These are phyloP conservation scores for Hepatocystis sp. DNA, from an alignment of 169 alveolate genomes.

Conservation along the genomic window DNA sequence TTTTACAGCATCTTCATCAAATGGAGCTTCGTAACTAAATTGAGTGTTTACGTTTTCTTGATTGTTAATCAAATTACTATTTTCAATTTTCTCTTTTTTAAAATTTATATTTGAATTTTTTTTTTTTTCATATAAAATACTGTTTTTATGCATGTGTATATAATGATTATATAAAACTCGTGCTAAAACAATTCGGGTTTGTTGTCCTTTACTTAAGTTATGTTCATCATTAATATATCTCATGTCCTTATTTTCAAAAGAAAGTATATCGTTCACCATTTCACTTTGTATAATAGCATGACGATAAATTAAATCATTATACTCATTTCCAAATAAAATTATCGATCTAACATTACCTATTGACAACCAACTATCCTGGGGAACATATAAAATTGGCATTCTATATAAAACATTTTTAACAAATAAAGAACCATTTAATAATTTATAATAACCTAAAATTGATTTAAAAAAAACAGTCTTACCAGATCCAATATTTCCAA, in stretches of 20 bases:
- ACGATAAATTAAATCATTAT: constrained; percentile 74
- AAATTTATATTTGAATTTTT: background rate
- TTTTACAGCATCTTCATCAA: background rate
- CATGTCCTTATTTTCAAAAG: constrained; percentile 85
- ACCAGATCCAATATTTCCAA: constrained; percentile 94
- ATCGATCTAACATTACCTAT: constrained; percentile 86
- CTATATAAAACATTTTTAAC: constrained; percentile 44
- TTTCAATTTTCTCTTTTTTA: background rate
- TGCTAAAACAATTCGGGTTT: constrained; percentile 93
- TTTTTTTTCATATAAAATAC: background rate
- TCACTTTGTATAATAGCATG: constrained; percentile 78
- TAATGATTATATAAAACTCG: constrained; percentile 89
- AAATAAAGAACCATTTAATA: constrained; percentile 21
- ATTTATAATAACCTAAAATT: constrained; percentile 78
- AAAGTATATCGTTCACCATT: constrained; percentile 78
- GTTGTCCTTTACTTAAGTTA: constrained; percentile 93
- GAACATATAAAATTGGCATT: constrained; percentile 84
- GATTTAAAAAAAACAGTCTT: constrained; percentile 89
- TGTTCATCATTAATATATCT: constrained; percentile 84
- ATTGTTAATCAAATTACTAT: constrained; percentile 52
- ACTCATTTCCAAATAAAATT: constrained; percentile 84
- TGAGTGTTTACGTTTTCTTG: background rate
- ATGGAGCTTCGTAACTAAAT: background rate
- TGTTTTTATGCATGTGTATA: constrained; percentile 18
- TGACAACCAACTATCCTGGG: constrained; percentile 88